A percentile compares a stretch with the other conserved stretches of the same genome.
These are phyloP conservation scores for Salix arbutifolia DNA, from an alignment of 345 rosid genomes.

Conservation along the genomic window DNA sequence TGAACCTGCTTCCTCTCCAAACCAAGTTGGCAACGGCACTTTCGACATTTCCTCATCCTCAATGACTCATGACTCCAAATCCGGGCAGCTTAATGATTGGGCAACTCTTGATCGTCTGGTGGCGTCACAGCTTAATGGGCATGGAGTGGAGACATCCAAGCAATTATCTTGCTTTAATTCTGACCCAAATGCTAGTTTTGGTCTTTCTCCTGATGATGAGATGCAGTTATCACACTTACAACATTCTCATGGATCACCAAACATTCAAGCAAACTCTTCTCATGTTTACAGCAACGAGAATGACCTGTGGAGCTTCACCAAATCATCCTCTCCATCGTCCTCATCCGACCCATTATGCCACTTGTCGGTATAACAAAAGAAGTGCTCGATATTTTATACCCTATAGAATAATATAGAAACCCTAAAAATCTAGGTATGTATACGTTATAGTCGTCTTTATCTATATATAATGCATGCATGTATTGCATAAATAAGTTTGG, in stretches of 20 bases:
- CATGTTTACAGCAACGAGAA: conserved; percentile 30
- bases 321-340: conserved; percentile 48
- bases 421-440: neutral
- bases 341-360: conserved; percentile 48
- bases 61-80: neutral
- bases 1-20: conserved; percentile 28
- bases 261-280: conserved; percentile 14
- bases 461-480: neutral
- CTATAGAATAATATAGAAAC: neutral
- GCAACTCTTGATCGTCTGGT: conserved; percentile 75
- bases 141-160: conserved; percentile 35
- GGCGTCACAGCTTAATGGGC: conserved; percentile 88
- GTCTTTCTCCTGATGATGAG: conserved; percentile 35
- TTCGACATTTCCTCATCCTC: conserved; percentile 1
- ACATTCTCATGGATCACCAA: conserved; percentile 28
- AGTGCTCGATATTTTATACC: neutral
- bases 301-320: conserved; percentile 66
- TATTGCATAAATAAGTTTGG: conserved; percentile 9
- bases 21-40: conserved; percentile 18
- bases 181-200: conserved; percentile 39
- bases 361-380: conserved; percentile 50
- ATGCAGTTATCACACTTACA: conserved; percentile 35
- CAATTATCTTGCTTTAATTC: conserved; percentile 36
- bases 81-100: conserved; percentile 54
- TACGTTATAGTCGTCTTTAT: neutral